These are phyloP conservation scores for Neurospora sp. DNA, from an alignment of 495 filamentous ascomycete species.

Conservation along the genomic window DNA sequence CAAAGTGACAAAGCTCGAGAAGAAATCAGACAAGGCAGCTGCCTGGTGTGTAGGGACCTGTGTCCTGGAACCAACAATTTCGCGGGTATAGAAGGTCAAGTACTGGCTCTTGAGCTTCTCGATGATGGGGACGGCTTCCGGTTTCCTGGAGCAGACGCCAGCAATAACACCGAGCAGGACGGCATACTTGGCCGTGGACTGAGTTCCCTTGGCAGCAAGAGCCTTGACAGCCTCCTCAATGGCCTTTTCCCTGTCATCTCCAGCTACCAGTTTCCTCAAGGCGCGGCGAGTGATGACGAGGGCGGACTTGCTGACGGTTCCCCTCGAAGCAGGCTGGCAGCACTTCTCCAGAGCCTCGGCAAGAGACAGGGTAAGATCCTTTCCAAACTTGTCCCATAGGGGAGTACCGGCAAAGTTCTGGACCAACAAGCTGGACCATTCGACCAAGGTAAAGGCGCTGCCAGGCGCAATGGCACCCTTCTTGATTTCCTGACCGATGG, in stretches of 20 bases:
- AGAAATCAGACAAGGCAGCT: slow-evolving; percentile 71
- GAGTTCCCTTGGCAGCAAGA: slow-evolving; percentile 55
- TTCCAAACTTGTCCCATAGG: slow-evolving; percentile 55
- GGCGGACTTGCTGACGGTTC: slow-evolving; percentile 53
- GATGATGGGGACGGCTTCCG: slow-evolving; percentile 46
- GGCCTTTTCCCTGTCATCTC: slow-evolving; percentile 44
- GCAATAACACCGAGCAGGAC: slow-evolving; percentile 72
- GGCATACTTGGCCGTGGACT: slow-evolving; percentile 58
- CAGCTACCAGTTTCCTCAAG: slow-evolving; percentile 57
- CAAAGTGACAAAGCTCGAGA: slow-evolving; percentile 57
- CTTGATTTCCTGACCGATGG: slow-evolving; percentile 51
- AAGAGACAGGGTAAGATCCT: slow-evolving; percentile 49
- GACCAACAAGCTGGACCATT: slow-evolving; percentile 75
- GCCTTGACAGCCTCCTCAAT: slow-evolving; percentile 53
- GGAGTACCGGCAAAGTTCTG: slow-evolving; percentile 45
- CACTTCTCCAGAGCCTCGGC: slow-evolving; percentile 70
- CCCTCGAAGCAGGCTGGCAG: slow-evolving; percentile 49
- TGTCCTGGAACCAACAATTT: slow-evolving; percentile 72
- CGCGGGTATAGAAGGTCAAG: slow-evolving; percentile 71
- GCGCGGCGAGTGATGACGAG: slow-evolving; percentile 63
- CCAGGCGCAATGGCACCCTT: slow-evolving; percentile 66
- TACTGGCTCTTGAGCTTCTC: slow-evolving; percentile 57
- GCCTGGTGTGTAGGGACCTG: slow-evolving; percentile 63
- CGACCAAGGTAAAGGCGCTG: slow-evolving; percentile 79
- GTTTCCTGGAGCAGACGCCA: slow-evolving; percentile 68